These are phyloP conservation scores for Cyclaneusma minus DNA, from an alignment of 2,329 filamentous ascomycete genomes.

Conservation along the genomic window DNA sequence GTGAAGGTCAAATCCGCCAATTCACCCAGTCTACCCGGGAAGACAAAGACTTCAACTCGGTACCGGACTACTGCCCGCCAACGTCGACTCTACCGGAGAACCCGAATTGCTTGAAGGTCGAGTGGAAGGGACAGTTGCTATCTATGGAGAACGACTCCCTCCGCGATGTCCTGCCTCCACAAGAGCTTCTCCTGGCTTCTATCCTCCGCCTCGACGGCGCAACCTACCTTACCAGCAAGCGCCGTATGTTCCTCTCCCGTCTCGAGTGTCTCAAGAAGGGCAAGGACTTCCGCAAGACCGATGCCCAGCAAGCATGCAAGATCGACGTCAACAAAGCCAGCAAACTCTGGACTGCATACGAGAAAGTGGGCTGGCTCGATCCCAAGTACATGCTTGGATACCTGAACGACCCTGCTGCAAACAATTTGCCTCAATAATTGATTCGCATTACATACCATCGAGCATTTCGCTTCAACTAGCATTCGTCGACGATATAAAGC, in stretches of 20 bases:
- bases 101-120: constrained; percentile 60
- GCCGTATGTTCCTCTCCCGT: constrained; percentile 71
- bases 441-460: too few relatives aligned
- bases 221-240: constrained; percentile 84
- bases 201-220: constrained; percentile 72
- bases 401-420: too few relatives aligned
- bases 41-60: constrained; percentile 62
- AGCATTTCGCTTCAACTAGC: too few relatives aligned
- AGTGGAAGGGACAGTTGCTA: constrained; percentile 72
- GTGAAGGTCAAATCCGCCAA: constrained; percentile 19
- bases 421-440: too few relatives aligned
- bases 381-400: constrained; percentile 29
- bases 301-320: constrained; percentile 92
- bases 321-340: constrained; percentile 97
- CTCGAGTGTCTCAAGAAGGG: constrained; percentile 48
- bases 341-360: constrained; percentile 79
- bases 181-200: constrained; percentile 63
- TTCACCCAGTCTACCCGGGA: constrained; percentile 51
- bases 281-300: constrained; percentile 88
- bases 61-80: constrained; percentile 61
- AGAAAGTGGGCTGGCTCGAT: constrained; percentile 73
- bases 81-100: constrained; percentile 47
- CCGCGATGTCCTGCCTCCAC: constrained; percentile 54
- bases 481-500: too few relatives aligned
- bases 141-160: constrained; percentile 62